A percentile compares a stretch with the other conserved stretches of the same genome.
Conservation (phyloP, 1,139 yeast species). For the Pichia sp. region DNA sequence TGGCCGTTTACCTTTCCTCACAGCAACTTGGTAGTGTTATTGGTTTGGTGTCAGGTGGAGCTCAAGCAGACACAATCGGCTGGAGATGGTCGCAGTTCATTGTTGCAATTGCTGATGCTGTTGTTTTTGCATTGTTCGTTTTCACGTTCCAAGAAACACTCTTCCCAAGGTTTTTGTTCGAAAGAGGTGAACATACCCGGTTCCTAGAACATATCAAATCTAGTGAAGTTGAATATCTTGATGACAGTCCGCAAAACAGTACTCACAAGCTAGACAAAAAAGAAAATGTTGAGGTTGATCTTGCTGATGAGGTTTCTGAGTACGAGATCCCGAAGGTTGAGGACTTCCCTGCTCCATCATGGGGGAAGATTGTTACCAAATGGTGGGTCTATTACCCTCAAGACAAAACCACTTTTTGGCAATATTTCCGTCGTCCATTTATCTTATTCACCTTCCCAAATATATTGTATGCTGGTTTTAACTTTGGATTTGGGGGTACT, state of each 20-base stretch:
- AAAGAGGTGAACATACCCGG: constrained; percentile 1
- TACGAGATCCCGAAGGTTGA: not conserved
- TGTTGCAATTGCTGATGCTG: constrained; percentile 16
- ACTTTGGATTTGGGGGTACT: constrained; percentile 19
- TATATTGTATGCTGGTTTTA: constrained; percentile 15
- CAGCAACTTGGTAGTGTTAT: constrained; percentile 20
- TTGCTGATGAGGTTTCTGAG: not conserved
- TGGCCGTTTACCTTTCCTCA: constrained; percentile 18
- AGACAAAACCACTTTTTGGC: constrained; percentile 19
- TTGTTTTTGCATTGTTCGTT: constrained; percentile 9
- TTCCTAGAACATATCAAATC: not conserved
- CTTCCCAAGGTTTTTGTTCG: constrained; percentile 20
- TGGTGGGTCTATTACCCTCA: constrained; percentile 16
- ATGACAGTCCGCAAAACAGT: not conserved
- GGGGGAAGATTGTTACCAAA: constrained; percentile 3
- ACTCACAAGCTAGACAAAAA: not conserved
- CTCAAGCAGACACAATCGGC: constrained; percentile 17
- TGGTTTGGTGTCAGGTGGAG: constrained; percentile 20
- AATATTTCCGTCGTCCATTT: constrained; percentile 20
- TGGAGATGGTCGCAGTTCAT: constrained; percentile 21
- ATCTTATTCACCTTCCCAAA: constrained; percentile 17
- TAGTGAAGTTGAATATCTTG: not conserved
- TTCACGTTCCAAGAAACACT: constrained; percentile 16
- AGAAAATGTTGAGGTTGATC: not conserved
- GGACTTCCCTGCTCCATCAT: constrained; percentile 2